These are phyloP conservation scores for Penicillium odoratum DNA, from an alignment of 495 filamentous ascomycete genomes.

Conservation along the genomic window DNA sequence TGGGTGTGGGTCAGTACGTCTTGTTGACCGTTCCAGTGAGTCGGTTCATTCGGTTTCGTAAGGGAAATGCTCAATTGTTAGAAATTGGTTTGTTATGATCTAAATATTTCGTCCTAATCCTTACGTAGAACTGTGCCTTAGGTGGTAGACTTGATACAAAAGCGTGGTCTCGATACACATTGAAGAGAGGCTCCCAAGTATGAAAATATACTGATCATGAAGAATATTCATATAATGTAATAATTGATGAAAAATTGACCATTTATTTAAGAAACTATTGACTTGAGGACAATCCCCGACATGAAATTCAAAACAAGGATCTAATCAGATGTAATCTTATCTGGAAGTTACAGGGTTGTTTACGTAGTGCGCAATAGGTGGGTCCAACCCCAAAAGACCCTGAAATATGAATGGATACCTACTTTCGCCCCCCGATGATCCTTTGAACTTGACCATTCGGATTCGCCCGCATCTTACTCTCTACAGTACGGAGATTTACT, in stretches of 20 bases:
- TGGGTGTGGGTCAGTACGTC: slow-evolving; percentile 4
- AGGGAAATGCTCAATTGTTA: background rate
- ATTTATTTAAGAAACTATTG: too few species aligned
- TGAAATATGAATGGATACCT: slow-evolving; percentile 6
- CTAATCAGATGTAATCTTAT: slow-evolving; percentile 11
- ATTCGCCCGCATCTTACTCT: background rate
- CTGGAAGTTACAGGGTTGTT: background rate
- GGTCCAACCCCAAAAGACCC: background rate
- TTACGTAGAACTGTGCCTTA: background rate
- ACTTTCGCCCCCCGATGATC: background rate
- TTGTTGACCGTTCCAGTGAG: background rate
- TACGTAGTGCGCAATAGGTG: background rate
- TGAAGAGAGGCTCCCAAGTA: too few species aligned
- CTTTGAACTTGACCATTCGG: background rate
- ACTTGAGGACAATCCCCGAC: too few species aligned
- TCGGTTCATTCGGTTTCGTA: slow-evolving; percentile 3
- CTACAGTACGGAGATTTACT: slow-evolving; percentile 1
- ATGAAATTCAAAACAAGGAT: background rate
- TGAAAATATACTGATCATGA: too few species aligned
- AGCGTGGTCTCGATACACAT: background rate
- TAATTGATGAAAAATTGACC: too few species aligned
- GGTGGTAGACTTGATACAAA: background rate
- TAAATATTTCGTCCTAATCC: background rate
- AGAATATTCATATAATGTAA: too few species aligned
- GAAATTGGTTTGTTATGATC: background rate